phyloP scores from a whole-genome alignment of 768 basidiomycete species.

The Serendipita indica region DNA sequence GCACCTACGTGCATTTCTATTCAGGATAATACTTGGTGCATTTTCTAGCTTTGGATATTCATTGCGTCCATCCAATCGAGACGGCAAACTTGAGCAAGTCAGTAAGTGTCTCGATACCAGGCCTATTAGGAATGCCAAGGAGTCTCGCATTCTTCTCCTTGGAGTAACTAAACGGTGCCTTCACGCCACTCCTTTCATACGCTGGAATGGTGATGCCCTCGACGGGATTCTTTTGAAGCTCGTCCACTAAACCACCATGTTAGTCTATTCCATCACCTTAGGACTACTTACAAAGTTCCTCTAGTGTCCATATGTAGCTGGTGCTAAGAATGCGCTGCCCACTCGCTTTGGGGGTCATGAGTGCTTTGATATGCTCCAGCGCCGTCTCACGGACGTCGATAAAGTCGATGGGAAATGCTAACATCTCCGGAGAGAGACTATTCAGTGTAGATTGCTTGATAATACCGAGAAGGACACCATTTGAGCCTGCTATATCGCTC shows the following conservation, averaged over 20 bases:
- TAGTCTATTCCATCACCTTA: background rate
- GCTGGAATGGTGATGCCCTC: background rate
- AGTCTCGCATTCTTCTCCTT: background rate
- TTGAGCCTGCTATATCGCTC: background rate
- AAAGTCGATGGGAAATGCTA: background rate
- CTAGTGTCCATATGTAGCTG: too few relatives aligned
- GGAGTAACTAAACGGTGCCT: background rate
- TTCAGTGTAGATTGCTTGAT: too few relatives aligned
- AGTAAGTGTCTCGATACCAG: background rate
- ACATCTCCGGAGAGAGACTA: too few relatives aligned
- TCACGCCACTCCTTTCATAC: background rate
- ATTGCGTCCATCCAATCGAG: background rate
- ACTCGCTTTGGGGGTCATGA: constrained; percentile 37
- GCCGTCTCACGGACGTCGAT: constrained; percentile 42
- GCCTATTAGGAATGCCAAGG: background rate
- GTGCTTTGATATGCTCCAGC: constrained; percentile 35
- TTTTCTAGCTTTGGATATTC: too few relatives aligned
- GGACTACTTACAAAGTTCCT: background rate
- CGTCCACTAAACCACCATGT: background rate
- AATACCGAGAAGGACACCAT: background rate
- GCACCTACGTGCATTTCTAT: too few relatives aligned
- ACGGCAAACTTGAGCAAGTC: background rate
- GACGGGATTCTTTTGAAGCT: background rate
- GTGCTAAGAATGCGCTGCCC: constrained; percentile 29
- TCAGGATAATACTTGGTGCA: too few relatives aligned